Evolutionary conservation across 768 basidiomycete species (phyloP).

Genomic region (Auricularia auricula-judae): DNA sequence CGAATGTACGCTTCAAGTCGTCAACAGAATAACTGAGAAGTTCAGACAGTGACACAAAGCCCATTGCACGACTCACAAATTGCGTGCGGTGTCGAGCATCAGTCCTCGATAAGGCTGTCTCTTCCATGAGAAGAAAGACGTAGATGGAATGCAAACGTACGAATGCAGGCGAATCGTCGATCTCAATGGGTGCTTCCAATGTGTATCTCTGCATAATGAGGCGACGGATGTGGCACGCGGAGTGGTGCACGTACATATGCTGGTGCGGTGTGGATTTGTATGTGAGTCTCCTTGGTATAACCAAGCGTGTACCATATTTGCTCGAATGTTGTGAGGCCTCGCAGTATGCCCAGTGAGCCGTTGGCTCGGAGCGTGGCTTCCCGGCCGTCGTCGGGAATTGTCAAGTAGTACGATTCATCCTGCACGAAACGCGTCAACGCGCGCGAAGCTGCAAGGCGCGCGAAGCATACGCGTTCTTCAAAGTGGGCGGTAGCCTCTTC

Average conservation of each 20-base stretch:
- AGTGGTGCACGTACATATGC: background rate
- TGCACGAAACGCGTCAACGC: background rate
- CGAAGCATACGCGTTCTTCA: background rate
- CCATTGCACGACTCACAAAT: constrained; percentile 14
- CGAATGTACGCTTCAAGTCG: constrained; percentile 20
- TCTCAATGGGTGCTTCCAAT: background rate
- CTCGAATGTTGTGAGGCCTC: constrained; percentile 29
- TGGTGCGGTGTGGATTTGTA: constrained; percentile 13
- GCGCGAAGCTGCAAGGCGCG: background rate
- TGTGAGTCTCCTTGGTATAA: constrained; percentile 12
- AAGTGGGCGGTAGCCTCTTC: constrained; percentile 4
- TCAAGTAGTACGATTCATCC: constrained; percentile 20
- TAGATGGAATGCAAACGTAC: background rate
- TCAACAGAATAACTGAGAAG: constrained; percentile 7
- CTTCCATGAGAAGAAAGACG: background rate
- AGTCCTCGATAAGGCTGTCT: constrained; percentile 18
- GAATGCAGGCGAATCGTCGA: background rate
- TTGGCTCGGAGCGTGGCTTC: constrained; percentile 15
- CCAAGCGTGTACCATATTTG: constrained; percentile 18
- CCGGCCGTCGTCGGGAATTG: constrained; percentile 14
- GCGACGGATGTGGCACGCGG: too few species aligned
- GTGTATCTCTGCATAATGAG: background rate
- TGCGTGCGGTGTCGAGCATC: constrained; percentile 28
- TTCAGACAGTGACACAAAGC: constrained; percentile 7
- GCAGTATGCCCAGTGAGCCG: constrained; percentile 19